Percentiles rank a stretch among this genome's conserved stretches.
Conservation (phyloP, 768 basidiomycete genomes). For the Tephrocybe rancida region DNA sequence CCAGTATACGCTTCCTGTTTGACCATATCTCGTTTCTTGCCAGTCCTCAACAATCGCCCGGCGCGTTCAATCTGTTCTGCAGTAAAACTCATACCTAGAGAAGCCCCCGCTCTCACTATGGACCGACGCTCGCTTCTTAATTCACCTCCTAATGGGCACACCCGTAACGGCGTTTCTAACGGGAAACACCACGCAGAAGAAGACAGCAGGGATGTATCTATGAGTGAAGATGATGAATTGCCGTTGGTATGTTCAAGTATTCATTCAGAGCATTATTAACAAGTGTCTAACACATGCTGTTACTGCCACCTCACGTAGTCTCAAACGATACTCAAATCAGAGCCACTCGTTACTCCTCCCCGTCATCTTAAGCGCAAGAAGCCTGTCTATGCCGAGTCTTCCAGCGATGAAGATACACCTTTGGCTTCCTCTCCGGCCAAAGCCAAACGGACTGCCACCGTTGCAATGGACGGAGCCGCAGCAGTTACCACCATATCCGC, state of each 20-base stretch:
- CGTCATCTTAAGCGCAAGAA: slow-evolving; percentile 64
- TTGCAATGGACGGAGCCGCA: slow-evolving; percentile 43
- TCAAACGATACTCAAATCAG: slow-evolving; percentile 52
- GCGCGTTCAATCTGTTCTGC: slow-evolving; percentile 27
- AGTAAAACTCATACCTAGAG: slow-evolving; percentile 42
- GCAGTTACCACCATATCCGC: slow-evolving; percentile 33
- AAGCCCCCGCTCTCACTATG: slow-evolving; percentile 56
- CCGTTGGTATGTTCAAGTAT: slow-evolving; percentile 57
- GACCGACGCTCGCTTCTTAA: slow-evolving; percentile 57
- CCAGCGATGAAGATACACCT: slow-evolving; percentile 73
- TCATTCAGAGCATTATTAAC: background rate
- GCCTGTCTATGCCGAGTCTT: slow-evolving; percentile 52
- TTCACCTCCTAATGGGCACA: slow-evolving; percentile 41
- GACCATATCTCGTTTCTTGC: slow-evolving; percentile 19
- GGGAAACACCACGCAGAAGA: slow-evolving; percentile 45
- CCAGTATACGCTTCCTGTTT: slow-evolving; percentile 18
- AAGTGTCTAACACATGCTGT: slow-evolving; percentile 20
- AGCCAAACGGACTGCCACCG: slow-evolving; percentile 47
- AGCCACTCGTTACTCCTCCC: slow-evolving; percentile 39
- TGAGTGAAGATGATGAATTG: slow-evolving; percentile 74
- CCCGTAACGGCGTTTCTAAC: slow-evolving; percentile 37
- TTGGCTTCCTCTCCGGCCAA: slow-evolving; percentile 76
- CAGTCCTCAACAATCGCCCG: slow-evolving; percentile 7
- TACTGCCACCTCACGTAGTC: slow-evolving; percentile 41
- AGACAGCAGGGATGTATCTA: slow-evolving; percentile 42